phyloP scores from a whole-genome alignment of 345 rosid genomes.

The Clarkia xantiana region DNA sequence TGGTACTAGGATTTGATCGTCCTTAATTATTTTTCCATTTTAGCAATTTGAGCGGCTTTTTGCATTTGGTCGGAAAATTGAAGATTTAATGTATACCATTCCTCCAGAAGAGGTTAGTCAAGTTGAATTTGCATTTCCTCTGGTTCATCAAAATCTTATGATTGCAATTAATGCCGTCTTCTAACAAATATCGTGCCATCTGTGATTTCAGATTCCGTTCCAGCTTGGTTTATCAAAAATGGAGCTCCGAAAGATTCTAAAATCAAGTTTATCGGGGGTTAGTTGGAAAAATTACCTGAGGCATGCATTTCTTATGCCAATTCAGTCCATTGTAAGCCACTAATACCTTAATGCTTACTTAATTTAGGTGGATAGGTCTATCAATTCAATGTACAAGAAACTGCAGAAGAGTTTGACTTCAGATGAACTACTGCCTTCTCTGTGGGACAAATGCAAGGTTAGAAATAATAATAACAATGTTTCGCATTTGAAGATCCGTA shows the following conservation, averaged over 20 bases:
- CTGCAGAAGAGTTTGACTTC: conserved; percentile 91
- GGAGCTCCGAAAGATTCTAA: conserved; percentile 79
- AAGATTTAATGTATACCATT: conserved; percentile 88
- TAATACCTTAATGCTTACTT: not conserved
- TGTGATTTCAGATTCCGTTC: conserved; percentile 60
- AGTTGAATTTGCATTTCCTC: conserved; percentile 1
- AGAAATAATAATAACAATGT: too few species aligned
- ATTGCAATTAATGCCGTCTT: not conserved
- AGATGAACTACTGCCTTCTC: conserved; percentile 78
- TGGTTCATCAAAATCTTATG: not conserved
- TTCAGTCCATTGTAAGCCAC: too few species aligned
- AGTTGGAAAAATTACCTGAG: conserved; percentile 9
- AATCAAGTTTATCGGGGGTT: conserved; percentile 84
- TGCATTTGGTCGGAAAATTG: conserved; percentile 79
- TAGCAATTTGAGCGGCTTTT: conserved; percentile 97
- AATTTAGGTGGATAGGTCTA: conserved; percentile 72
- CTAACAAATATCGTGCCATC: not conserved
- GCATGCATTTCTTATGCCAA: not conserved
- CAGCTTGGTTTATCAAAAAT: conserved; percentile 78
- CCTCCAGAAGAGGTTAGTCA: conserved; percentile 83
- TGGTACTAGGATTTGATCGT: not conserved
- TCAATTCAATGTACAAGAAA: conserved; percentile 80
- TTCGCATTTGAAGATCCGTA: too few species aligned
- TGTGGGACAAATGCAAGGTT: conserved; percentile 99
- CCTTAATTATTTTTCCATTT: conserved; percentile 11